Evolutionary conservation across 1,284 basidiomycete species (phyloP).

Genomic region (Ustanciosporium gigantosporum): DNA sequence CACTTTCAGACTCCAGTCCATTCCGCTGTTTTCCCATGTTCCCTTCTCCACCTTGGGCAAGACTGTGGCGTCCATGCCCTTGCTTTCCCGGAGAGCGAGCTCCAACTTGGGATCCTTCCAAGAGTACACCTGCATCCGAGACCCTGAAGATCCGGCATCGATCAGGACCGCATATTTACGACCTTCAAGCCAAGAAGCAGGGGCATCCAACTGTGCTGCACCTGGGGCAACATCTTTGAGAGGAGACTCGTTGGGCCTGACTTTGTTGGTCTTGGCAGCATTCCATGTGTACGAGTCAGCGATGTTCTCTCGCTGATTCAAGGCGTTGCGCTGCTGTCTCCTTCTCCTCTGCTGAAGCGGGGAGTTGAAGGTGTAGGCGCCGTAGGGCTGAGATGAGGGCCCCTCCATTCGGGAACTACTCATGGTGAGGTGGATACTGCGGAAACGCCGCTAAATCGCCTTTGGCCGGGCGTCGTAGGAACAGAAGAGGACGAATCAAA

Average conservation of each 20-base stretch:
- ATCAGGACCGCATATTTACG: constrained; percentile 84
- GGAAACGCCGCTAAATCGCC: too few species aligned
- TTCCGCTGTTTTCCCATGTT: constrained; percentile 69
- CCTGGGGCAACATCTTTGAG: constrained; percentile 35
- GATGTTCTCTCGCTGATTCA: constrained; percentile 16
- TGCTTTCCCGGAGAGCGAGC: constrained; percentile 54
- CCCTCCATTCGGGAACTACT: constrained; percentile 43
- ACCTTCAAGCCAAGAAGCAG: constrained; percentile 23
- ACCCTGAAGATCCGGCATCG: constrained; percentile 96
- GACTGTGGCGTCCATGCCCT: constrained; percentile 52
- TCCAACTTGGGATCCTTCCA: constrained; percentile 80
- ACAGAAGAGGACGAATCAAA: too few species aligned
- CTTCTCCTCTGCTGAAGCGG: constrained; percentile 18
- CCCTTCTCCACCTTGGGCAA: constrained; percentile 91
- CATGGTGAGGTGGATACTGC: neutral
- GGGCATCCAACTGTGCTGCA: constrained; percentile 31
- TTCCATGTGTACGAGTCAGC: constrained; percentile 38
- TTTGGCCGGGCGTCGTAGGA: too few species aligned
- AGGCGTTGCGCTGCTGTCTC: constrained; percentile 1
- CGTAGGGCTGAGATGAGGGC: constrained; percentile 30
- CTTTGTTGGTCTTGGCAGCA: constrained; percentile 27
- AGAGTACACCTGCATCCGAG: constrained; percentile 92
- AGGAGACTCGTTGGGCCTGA: constrained; percentile 21
- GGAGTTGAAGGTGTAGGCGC: constrained; percentile 33
- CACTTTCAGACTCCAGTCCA: constrained; percentile 82